Evolutionary conservation across 139 green algal genomes (phyloP), one percentile per base, ranked within the genome.

Genomic region (Asterochloris erici): DNA sequence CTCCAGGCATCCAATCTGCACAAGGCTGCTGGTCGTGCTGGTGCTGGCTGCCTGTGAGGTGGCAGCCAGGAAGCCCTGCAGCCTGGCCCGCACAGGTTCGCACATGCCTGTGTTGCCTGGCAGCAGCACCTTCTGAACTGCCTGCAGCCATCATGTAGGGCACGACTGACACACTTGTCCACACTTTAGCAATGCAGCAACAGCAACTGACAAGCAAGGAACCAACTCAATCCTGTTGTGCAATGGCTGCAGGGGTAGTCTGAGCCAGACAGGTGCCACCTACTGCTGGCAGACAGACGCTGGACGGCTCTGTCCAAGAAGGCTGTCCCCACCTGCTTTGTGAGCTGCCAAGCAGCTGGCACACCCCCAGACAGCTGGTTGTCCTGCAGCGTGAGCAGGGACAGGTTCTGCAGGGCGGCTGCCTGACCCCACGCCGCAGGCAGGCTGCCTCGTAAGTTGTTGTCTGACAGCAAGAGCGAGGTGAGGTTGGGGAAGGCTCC

Each of bases 391-490:
- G 38, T 10, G 9, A 80, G 76, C 12, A 70, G 60, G 38, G 76
- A 70, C 23, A 80, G 60, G 2, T 80, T 80, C 12, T 10, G 9
- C 9, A 24, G 27, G n/a, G n/a, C 47, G 38, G 68, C 15, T 21
- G 73, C 63, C 15, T 19, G 26, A 27, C 82, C 82, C 82, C 82
- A 85, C n/a, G 68, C 74, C 15, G 26, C 9, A 1, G 83, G 83
- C 38, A 90, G 54, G 24, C 26, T 27, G 11, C 86, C 86, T 11
- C 24, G 79, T 47, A 90, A 75, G 26, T 77, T 68, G 85, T 90
- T 90, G 68, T 17, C 79, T 26, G 62, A 47, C 68, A 79, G 27
- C 13, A 60, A 68, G 62, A 63, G 77, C 15, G 60, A 27, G 23
- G 29, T 80, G 63, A 74, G 69, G 11, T 29, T 75, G 28, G 70